These are phyloP conservation scores for Chalaropsis ovoidea DNA, from an alignment of 2,329 filamentous ascomycete genomes.

Conservation along the genomic window DNA sequence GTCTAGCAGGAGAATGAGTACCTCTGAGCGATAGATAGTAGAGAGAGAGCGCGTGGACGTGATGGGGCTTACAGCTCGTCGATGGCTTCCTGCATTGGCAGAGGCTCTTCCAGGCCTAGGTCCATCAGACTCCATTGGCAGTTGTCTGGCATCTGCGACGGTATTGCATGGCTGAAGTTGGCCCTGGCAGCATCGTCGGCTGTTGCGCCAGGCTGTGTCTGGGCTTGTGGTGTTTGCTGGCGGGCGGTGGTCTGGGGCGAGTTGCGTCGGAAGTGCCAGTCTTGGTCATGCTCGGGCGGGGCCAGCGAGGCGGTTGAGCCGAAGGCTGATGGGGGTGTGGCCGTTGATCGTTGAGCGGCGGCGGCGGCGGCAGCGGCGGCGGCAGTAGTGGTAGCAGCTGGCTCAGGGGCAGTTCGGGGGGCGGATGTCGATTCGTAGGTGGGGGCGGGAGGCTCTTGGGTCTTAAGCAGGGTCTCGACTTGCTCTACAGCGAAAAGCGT, in stretches of 20 bases:
- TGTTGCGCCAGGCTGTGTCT: not conserved
- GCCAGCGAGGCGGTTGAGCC: not conserved
- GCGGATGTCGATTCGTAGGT: constrained; percentile 1
- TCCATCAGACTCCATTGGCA: constrained; percentile 61
- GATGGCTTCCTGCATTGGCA: constrained; percentile 52
- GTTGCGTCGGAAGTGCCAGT: constrained; percentile 44
- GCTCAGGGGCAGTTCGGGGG: not conserved
- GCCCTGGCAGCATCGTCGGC: not conserved
- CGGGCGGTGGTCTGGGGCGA: constrained; percentile 37
- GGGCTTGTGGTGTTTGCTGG: not conserved
- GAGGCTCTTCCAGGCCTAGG: constrained; percentile 48
- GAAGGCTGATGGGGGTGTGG: constrained; percentile 8
- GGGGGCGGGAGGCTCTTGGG: constrained; percentile 47
- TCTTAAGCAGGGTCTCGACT: constrained; percentile 83
- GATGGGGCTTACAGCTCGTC: constrained; percentile 60
- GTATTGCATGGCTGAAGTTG: not conserved
- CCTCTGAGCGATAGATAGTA: not conserved
- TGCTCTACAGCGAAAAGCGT: constrained; percentile 51
- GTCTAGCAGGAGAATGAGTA: constrained; percentile 37
- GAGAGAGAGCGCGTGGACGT: not conserved
- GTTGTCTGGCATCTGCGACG: constrained; percentile 2
- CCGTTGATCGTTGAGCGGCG: not conserved
- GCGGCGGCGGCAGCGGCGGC: constrained; percentile 19
- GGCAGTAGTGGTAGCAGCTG: constrained; percentile 10
- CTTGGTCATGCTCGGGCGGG: not conserved